These are phyloP conservation scores for Botrytis porri DNA, from an alignment of 2,329 filamentous ascomycete genomes.

Conservation along the genomic window DNA sequence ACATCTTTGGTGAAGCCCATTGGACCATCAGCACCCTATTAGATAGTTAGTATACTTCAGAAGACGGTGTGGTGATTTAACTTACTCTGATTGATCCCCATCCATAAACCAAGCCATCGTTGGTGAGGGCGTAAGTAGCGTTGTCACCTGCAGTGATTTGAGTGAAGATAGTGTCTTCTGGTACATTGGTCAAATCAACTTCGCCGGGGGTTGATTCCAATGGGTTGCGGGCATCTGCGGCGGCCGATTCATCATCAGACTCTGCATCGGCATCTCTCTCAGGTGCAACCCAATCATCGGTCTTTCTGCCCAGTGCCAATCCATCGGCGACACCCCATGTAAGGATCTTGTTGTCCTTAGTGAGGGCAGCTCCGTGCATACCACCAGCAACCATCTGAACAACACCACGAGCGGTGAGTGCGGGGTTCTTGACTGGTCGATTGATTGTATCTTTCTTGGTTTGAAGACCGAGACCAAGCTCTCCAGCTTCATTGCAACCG, in stretches of 20 bases:
- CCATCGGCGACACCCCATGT: slow-evolving; percentile 88
- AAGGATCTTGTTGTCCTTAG: slow-evolving; percentile 73
- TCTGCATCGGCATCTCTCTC: slow-evolving; percentile 48
- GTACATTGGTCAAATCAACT: slow-evolving; percentile 55
- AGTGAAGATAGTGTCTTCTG: slow-evolving; percentile 53
- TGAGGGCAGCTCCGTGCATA: slow-evolving; percentile 76
- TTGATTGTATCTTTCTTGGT: slow-evolving; percentile 67
- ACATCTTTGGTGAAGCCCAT: slow-evolving; percentile 48
- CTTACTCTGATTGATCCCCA: slow-evolving; percentile 76
- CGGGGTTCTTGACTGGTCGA: slow-evolving; percentile 65
- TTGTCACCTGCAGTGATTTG: slow-evolving; percentile 73
- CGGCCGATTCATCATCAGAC: slow-evolving; percentile 47
- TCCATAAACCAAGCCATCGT: slow-evolving; percentile 73
- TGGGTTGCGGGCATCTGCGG: slow-evolving; percentile 62
- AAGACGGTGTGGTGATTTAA: slow-evolving; percentile 17
- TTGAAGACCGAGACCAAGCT: slow-evolving; percentile 73
- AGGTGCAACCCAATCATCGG: slow-evolving; percentile 60
- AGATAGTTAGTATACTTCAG: slow-evolving; percentile 20
- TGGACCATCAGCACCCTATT: slow-evolving; percentile 58
- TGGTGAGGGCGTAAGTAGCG: slow-evolving; percentile 71
- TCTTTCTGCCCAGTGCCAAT: slow-evolving; percentile 74
- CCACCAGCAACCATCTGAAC: slow-evolving; percentile 75
- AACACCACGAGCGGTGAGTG: slow-evolving; percentile 59
- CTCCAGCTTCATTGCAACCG: slow-evolving; percentile 72
- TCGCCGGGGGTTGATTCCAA: slow-evolving; percentile 45